phyloP scores from a whole-genome alignment of 2,329 filamentous ascomycete species.

The Cytospora schulzeri region DNA sequence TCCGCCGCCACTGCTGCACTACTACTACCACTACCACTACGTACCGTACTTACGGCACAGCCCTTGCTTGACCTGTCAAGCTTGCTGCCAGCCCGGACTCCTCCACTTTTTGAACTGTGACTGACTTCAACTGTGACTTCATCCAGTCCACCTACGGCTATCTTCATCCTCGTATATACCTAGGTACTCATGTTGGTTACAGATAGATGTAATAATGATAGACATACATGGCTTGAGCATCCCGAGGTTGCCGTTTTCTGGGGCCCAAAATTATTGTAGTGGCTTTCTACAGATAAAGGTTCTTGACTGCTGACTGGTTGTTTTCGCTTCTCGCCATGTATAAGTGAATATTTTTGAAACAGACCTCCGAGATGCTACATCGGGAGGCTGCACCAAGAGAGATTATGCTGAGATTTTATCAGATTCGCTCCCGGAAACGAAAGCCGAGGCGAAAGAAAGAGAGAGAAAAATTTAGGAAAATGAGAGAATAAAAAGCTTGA shows the following conservation, averaged over 20 bases:
- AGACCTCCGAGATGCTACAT: too few species aligned
- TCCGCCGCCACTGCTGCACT: neutral
- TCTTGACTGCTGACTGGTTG: neutral
- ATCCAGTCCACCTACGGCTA: neutral
- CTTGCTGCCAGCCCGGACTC: slow-evolving; percentile 1
- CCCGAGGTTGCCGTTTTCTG: neutral
- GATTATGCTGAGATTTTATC: too few species aligned
- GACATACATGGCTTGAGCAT: neutral
- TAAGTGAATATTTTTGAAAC: too few species aligned
- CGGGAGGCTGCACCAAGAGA: too few species aligned
- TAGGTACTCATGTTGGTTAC: too few species aligned
- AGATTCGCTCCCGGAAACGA: too few species aligned
- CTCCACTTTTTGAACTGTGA: slow-evolving; percentile 14
- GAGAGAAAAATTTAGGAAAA: too few species aligned
- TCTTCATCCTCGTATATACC: too few species aligned
- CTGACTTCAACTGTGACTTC: slow-evolving; percentile 2
- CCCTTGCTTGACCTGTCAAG: too few species aligned
- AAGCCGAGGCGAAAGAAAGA: too few species aligned
- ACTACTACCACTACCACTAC: neutral
- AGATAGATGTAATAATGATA: neutral
- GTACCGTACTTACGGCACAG: too few species aligned
- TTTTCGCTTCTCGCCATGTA: neutral
- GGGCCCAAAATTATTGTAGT: neutral
- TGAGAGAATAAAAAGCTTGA: too few species aligned
- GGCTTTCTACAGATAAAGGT: neutral